Conservation (phyloP, 2,329 filamentous ascomycete species). For the Penicillium vulpinum region DNA sequence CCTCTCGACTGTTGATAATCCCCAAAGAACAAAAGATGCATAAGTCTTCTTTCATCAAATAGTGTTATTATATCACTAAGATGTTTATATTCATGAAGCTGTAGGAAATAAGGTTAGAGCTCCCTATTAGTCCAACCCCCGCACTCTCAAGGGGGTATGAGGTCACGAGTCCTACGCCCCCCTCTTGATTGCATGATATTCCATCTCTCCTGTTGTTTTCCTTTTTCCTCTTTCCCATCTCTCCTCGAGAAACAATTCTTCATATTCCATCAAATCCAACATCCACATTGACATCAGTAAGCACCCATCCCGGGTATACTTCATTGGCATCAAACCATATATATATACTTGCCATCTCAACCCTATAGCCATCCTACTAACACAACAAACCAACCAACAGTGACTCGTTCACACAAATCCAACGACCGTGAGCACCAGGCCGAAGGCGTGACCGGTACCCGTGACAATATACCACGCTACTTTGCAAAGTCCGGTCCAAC, state of each 20-base stretch:
- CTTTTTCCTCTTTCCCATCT: neutral
- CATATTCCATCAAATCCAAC: neutral
- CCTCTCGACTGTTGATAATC: neutral
- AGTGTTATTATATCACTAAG: neutral
- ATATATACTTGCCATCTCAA: neutral
- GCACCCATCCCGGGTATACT: neutral
- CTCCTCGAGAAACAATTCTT: neutral
- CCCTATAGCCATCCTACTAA: neutral
- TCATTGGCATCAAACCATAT: neutral
- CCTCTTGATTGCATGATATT: neutral
- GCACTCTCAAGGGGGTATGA: conserved; percentile 22
- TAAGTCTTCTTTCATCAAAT: no score
- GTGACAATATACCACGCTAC: conserved; percentile 82
- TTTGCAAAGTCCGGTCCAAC: conserved; percentile 84
- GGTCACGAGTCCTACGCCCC: conserved; percentile 22
- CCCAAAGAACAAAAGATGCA: neutral
- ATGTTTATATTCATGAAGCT: neutral
- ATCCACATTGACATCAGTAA: neutral
- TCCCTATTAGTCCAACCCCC: conserved; percentile 8
- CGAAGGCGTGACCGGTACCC: conserved; percentile 67
- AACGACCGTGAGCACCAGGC: conserved; percentile 89
- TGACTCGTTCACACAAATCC: conserved; percentile 97
- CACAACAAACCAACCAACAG: conserved; percentile 47
- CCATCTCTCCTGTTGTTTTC: neutral
- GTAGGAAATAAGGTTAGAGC: conserved; percentile 4